Evolutionary conservation across 768 basidiomycete species (phyloP).

Genomic region (Leccinellum rugosiceps): DNA sequence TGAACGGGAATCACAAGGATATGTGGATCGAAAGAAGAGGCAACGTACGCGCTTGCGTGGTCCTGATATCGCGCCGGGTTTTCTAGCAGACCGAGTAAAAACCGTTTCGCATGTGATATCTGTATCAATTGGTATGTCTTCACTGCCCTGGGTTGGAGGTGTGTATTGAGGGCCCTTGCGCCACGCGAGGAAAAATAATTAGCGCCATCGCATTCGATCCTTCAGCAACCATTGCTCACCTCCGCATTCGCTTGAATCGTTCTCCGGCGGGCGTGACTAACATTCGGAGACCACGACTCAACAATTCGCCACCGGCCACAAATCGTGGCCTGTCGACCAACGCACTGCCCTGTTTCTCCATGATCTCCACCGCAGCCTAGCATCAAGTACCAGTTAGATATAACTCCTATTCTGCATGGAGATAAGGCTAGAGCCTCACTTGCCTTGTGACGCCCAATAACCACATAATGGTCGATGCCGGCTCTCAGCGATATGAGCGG

Average conservation of each 20-base stretch:
- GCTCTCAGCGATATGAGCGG: conserved; percentile 53
- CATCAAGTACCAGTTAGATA: conserved; percentile 6
- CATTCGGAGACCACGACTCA: conserved; percentile 53
- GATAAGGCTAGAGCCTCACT: neutral
- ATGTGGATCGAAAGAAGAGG: conserved; percentile 33
- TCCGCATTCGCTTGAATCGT: conserved; percentile 52
- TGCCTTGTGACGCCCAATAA: conserved; percentile 20
- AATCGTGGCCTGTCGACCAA: conserved; percentile 27
- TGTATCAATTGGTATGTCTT: conserved; percentile 44
- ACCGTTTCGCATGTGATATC: conserved; percentile 28
- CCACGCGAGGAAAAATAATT: neutral
- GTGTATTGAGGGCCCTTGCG: conserved; percentile 49
- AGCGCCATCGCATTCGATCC: neutral
- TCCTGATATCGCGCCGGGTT: conserved; percentile 8
- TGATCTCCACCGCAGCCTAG: conserved; percentile 53
- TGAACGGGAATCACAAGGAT: neutral
- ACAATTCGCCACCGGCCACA: conserved; percentile 47
- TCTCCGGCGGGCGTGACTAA: conserved; percentile 48
- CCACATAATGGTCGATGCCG: conserved; percentile 29
- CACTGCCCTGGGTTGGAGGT: conserved; percentile 48
- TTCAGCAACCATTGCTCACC: conserved; percentile 29
- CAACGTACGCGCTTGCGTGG: conserved; percentile 32
- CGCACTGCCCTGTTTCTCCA: conserved; percentile 54
- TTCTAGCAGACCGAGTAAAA: conserved; percentile 11
- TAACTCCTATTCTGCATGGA: neutral